Percentiles rank a stretch among this genome's conserved stretches.
phyloP scores from a whole-genome alignment of 1,284 basidiomycete species.

The Meira miltonrushii region DNA sequence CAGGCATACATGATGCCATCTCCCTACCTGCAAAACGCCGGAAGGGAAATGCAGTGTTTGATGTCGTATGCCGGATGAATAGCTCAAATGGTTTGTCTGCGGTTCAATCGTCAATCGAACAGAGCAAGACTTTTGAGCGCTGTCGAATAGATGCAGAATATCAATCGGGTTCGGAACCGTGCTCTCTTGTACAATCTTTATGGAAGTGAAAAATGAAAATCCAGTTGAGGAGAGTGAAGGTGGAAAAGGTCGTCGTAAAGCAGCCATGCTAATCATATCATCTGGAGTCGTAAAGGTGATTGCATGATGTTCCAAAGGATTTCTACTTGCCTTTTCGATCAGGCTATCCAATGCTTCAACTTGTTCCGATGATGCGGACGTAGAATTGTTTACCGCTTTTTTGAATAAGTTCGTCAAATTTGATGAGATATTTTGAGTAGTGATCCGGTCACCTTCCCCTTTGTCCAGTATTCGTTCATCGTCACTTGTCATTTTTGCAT shows the following conservation, averaged over 20 bases:
- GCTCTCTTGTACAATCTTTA: conserved; percentile 26
- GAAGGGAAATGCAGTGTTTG: conserved; percentile 23
- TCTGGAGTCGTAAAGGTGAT: no score
- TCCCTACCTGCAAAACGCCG: conserved; percentile 16
- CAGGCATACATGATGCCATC: conserved; percentile 32
- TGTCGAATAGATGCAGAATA: conserved; percentile 33
- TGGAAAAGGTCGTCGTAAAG: conserved; percentile 37
- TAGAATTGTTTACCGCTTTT: no score
- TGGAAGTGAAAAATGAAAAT: conserved; percentile 29
- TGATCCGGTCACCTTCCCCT: no score
- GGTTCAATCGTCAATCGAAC: conserved; percentile 31
- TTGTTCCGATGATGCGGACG: no score
- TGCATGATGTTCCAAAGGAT: no score
- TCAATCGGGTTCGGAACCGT: conserved; percentile 30
- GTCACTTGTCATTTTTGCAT: no score
- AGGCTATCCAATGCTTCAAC: no score
- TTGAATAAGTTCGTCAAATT: no score
- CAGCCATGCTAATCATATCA: conserved; percentile 15
- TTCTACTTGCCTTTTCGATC: no score
- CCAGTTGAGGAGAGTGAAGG: conserved; percentile 22
- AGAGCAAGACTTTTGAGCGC: conserved; percentile 19
- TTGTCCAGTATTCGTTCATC: no score
- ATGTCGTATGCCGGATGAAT: conserved; percentile 12
- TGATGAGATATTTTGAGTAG: no score
- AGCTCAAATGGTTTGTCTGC: conserved; percentile 27